Base-by-base conservation (phyloP, 768 basidiomycete species). In the Tylopilus felleus region DNA sequence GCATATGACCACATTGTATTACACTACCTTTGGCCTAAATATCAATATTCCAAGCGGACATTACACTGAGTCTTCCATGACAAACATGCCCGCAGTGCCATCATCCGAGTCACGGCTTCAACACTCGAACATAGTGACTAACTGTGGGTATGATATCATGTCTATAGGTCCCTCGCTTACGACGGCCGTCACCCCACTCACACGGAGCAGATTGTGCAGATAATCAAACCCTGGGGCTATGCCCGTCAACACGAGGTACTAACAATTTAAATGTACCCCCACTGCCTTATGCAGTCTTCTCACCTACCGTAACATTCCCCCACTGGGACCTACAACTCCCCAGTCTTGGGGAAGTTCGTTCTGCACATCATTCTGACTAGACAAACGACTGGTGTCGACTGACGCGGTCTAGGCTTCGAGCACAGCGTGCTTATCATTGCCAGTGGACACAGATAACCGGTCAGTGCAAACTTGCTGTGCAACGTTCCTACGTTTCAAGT, bases 1-100 rank as follows among this genome's bases (percentile, higher is more conserved):
- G 39, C 35, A 28, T 46, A 52, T 23, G 49, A 19, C 44, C 22
- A 27, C 43, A 46, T 8, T 66, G 65, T 66, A 67, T 47, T 53
- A 55, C 55, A 36, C 38, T 47, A 57, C 33, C 40, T 45, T 52
- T 41, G 60, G 39, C 25, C 47, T 55, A 52, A 21, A 51, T 44
- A 39, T 36, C 33, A 19, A 5, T 51, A 51, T 56, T 46, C 4
- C 31, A 17, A 28, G n/a, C 17, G 49, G 25, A 41, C 27, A 25
- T 35, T 33, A 31, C 29, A 6, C 29, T 4, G 25, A 27, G 25
- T 27, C 29, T 21, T 31, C 19, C 29, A 35, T 35, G 29, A 29
- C 29, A 5, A 9, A 29, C 29, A 29, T 9, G 29, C 4, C 29
- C 29, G 33, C 9, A 14, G 3, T 6, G 3, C 14, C 16, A 35